Conservation (phyloP, 2,329 filamentous ascomycete species). For the Sarocladium brachiariae region DNA sequence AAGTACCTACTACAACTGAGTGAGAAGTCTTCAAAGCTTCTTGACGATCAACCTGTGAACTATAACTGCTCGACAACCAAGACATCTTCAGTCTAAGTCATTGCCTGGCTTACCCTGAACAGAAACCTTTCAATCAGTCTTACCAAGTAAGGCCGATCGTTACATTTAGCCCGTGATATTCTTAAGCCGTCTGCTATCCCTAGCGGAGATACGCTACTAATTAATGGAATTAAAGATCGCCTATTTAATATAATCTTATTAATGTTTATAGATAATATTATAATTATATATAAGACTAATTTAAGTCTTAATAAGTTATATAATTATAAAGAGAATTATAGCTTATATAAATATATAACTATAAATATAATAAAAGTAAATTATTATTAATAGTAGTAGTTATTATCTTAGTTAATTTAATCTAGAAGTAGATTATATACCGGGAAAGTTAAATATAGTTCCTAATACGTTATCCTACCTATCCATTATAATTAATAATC, state of each 20-base stretch:
- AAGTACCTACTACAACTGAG: too few species aligned
- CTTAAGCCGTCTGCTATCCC: not conserved
- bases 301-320: not conserved
- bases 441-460: not conserved
- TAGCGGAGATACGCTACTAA: not conserved
- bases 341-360: not conserved
- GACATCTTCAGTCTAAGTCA: too few species aligned
- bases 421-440: not conserved
- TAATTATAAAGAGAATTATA: not conserved
- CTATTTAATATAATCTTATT: not conserved
- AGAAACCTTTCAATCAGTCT: not conserved
- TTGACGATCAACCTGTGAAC: too few species aligned
- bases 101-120: too few species aligned
- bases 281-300: not conserved
- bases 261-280: not conserved
- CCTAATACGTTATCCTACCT: not conserved
- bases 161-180: too few species aligned
- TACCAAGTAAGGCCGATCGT: too few species aligned
- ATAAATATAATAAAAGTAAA: not conserved
- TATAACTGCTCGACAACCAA: too few species aligned
- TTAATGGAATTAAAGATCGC: not conserved
- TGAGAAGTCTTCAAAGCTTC: too few species aligned
- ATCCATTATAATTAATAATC: not conserved
- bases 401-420: not conserved
- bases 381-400: not conserved